Evolutionary conservation across 2,329 filamentous ascomycete genomes (phyloP).

Genomic region (Mycosphaerella sp.): DNA sequence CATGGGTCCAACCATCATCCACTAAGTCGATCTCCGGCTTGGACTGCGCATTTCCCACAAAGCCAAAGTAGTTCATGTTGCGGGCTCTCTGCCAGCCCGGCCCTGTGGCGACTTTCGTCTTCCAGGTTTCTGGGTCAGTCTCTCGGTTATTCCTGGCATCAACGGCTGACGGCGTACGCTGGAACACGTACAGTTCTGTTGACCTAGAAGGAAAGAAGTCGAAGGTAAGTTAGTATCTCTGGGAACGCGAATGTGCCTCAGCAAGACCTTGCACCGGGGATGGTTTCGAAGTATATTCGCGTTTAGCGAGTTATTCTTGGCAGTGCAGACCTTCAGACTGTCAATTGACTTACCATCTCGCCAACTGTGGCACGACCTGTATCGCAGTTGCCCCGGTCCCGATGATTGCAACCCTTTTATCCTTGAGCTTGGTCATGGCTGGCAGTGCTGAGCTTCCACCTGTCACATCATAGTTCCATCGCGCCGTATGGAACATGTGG

Average conservation of each 20-base stretch:
- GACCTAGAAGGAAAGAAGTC: slow-evolving; percentile 12
- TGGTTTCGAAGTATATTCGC: too few species aligned
- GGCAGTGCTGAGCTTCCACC: too few species aligned
- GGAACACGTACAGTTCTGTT: slow-evolving; percentile 39
- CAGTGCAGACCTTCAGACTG: too few species aligned
- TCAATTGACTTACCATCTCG: slow-evolving; percentile 22
- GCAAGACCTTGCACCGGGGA: too few species aligned
- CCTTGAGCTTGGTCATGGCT: slow-evolving; percentile 32
- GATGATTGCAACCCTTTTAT: slow-evolving; percentile 40
- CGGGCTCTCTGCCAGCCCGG: slow-evolving; percentile 48
- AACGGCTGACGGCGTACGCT: slow-evolving; percentile 40
- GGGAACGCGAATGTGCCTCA: too few species aligned
- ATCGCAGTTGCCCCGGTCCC: slow-evolving; percentile 43
- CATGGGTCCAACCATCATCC: slow-evolving; percentile 19
- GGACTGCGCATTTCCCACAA: slow-evolving; percentile 33
- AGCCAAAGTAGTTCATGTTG: slow-evolving; percentile 40
- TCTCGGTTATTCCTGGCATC: slow-evolving; percentile 32
- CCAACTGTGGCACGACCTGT: slow-evolving; percentile 38
- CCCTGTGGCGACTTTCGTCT: slow-evolving; percentile 29
- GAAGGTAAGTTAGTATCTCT: too few species aligned
- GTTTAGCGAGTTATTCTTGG: too few species aligned
- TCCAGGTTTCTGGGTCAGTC: slow-evolving; percentile 42
- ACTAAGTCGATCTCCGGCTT: slow-evolving; percentile 42
- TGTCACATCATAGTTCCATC: too few species aligned
- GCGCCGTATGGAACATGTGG: too few species aligned